Evolutionary conservation across 2,329 filamentous ascomycete species (phyloP).

Genomic region (Geosmithia flava): DNA sequence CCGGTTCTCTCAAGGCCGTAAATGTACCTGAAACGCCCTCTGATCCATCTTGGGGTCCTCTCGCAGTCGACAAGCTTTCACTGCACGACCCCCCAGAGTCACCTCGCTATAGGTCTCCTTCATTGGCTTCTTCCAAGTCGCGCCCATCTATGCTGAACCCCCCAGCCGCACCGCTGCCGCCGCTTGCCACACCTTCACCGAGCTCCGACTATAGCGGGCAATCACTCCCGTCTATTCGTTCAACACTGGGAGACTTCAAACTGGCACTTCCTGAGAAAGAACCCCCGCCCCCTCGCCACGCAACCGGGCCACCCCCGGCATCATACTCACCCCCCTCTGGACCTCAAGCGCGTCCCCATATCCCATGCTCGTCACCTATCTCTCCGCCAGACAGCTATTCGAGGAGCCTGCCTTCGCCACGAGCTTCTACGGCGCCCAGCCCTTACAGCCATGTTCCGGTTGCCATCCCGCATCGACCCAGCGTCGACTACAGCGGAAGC

Average conservation of each 20-base stretch:
- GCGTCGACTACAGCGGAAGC: conserved; percentile 26
- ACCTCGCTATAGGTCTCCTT: not conserved
- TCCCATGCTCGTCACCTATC: conserved; percentile 30
- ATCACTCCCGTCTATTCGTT: conserved; percentile 23
- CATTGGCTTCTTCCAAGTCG: not conserved
- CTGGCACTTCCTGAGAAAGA: conserved; percentile 18
- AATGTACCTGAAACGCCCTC: not conserved
- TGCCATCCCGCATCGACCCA: conserved; percentile 19
- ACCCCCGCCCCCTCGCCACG: conserved; percentile 8
- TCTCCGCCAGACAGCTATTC: conserved; percentile 35
- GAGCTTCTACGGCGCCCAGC: conserved; percentile 24
- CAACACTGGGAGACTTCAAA: conserved; percentile 21
- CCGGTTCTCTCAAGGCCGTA: conserved; percentile 1
- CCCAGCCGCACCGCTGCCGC: conserved; percentile 19
- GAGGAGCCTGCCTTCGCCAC: conserved; percentile 34
- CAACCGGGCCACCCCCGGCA: conserved; percentile 7
- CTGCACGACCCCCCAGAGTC: conserved; percentile 1
- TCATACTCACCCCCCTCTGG: conserved; percentile 22
- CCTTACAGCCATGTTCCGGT: conserved; percentile 21
- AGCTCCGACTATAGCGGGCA: conserved; percentile 2
- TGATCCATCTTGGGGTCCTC: not conserved
- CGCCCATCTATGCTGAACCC: conserved; percentile 9
- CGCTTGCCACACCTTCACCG: conserved; percentile 11
- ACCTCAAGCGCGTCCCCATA: conserved; percentile 16
- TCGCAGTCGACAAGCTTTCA: conserved; percentile 1